phyloP scores from a whole-genome alignment of 2,329 filamentous ascomycete species.

The Gremmenia infestans region DNA sequence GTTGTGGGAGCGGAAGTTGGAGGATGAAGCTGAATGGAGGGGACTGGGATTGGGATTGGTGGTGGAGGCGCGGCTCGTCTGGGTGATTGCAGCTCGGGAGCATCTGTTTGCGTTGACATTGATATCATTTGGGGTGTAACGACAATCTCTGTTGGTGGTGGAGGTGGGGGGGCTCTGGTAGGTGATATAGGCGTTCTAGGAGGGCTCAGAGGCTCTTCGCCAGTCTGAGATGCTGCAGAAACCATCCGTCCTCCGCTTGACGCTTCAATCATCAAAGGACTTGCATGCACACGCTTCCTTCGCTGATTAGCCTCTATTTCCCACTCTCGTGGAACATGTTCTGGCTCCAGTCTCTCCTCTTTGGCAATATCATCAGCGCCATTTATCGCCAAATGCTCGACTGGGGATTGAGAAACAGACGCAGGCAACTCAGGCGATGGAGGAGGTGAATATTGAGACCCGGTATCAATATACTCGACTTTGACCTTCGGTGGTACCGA shows the following conservation, averaged over 20 bases:
- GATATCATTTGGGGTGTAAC: conserved; percentile 44
- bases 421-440: conserved; percentile 58
- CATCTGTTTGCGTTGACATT: conserved; percentile 58
- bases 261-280: conserved; percentile 45
- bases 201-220: conserved; percentile 57
- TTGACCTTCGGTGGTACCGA: conserved; percentile 33
- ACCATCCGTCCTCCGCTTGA: conserved; percentile 50
- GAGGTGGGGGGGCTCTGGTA: conserved; percentile 38
- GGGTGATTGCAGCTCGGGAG: conserved; percentile 16
- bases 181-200: conserved; percentile 59
- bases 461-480: conserved; percentile 65
- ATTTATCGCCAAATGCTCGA: conserved; percentile 37
- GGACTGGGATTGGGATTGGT: conserved; percentile 63
- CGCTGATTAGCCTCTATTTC: conserved; percentile 72
- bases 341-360: conserved; percentile 33
- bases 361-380: conserved; percentile 10
- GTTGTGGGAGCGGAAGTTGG: conserved; percentile 79
- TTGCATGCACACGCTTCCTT: conserved; percentile 60
- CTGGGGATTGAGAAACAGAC: conserved; percentile 36
- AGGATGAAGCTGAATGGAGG: conserved; percentile 83
- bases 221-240: conserved; percentile 59
- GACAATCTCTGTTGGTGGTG: conserved; percentile 33
- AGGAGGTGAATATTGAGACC: conserved; percentile 78
- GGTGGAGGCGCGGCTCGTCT: conserved; percentile 31
- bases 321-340: conserved; percentile 36